Base-by-base conservation (phyloP, 2,329 filamentous ascomycete genomes). In the Lojkania enalia region DNA sequence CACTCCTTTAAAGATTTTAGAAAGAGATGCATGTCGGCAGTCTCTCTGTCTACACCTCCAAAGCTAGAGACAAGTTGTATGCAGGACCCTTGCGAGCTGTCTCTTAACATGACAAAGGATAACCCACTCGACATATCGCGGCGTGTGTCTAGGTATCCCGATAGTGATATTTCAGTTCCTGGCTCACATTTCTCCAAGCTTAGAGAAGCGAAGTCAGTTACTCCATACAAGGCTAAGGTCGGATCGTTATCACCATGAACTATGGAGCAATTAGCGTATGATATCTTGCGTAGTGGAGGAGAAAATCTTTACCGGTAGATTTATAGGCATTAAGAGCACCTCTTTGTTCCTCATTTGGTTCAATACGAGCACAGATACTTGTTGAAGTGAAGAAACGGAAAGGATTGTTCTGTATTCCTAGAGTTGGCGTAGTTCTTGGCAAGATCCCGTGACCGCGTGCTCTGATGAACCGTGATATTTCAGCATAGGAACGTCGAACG, bases 61-160 rank as follows among this genome's bases (percentile, higher is more conserved):
- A 72, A 16, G 76, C 63, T 55, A 2, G 77, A 78, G 13, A 81
- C 70, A 5, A 82, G 57, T 47, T 82, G 79, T 4, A 83, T 64
- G 35, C 64, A 74, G 32, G 69, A 61, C 35, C 55, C 64, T 58
- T 76, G 72, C 18, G 67, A 69, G 39, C 66, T 73, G 52, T 73
- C 73, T 19, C 69, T 70, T 25, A 83, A 63, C 39, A 85, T 78
- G 36, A 84, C 84, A 61, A 96, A 96, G 2, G 81, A 81, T 15
- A 95, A 73, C 29, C 80, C 82, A 42, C 84, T 84, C 20, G 83
- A 83, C 16, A 90, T 74, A 57, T 88, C 82, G 49, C 82, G 79
- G 20, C 83, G 78, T 48, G 82, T 82, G 19, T 83, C 82, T 0
- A 96, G 69, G 57, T 91, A 94, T 15, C 91, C 91, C 65, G 84